Conservation (phyloP, 768 basidiomycete genomes). For the Rhodotorula paludigena region DNA sequence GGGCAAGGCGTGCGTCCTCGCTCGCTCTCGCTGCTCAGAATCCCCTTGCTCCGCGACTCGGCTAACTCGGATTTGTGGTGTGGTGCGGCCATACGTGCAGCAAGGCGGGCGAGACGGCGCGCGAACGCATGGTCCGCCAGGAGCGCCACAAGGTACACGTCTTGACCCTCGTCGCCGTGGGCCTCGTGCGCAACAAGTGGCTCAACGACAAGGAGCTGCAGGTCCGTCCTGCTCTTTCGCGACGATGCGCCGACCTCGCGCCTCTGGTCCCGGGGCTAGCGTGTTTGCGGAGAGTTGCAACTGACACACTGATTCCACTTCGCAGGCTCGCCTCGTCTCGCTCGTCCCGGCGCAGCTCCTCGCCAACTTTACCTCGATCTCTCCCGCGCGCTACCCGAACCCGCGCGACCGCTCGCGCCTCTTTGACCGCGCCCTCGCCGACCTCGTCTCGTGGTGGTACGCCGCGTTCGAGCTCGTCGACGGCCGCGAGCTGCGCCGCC, state of each 20-base stretch:
- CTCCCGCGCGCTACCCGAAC: constrained; percentile 75
- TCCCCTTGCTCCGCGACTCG: background rate
- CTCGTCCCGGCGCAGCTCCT: constrained; percentile 74
- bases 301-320: background rate
- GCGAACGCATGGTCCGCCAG: constrained; percentile 66
- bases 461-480: constrained; percentile 58
- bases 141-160: constrained; percentile 87
- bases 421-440: constrained; percentile 73
- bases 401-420: constrained; percentile 72
- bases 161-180: constrained; percentile 69
- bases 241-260: constrained; percentile 6
- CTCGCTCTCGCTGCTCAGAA: no score
- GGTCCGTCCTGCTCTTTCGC: constrained; percentile 51
- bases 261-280: background rate
- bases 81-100: background rate
- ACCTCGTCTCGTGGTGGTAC: constrained; percentile 80
- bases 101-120: constrained; percentile 10
- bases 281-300: background rate
- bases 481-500: constrained; percentile 10
- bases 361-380: constrained; percentile 72
- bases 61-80: background rate
- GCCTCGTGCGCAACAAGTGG: constrained; percentile 71
- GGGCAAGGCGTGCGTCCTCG: constrained; percentile 45
- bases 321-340: constrained; percentile 80
- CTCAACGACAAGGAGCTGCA: constrained; percentile 76